These are phyloP conservation scores for Hymenoscyphus occultus DNA, from an alignment of 2,329 filamentous ascomycete species.

Conservation along the genomic window DNA sequence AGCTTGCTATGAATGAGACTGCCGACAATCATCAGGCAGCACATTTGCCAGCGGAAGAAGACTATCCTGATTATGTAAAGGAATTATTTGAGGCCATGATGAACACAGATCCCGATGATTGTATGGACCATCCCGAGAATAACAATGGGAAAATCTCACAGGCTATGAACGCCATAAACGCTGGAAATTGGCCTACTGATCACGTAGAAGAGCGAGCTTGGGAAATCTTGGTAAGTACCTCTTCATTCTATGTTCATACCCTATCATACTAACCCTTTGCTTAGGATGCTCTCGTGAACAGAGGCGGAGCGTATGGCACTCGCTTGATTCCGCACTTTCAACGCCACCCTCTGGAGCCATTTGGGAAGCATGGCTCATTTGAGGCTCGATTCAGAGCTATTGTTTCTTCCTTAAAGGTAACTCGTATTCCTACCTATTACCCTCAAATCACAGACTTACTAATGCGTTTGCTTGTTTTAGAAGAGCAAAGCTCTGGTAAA, in stretches of 20 bases:
- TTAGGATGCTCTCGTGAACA: not conserved
- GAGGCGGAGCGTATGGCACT: not conserved
- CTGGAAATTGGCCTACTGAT: not conserved
- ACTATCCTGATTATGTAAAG: not conserved
- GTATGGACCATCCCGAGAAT: not conserved
- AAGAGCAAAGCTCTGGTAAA: slow-evolving; percentile 30
- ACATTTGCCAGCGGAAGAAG: not conserved
- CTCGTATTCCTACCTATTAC: not conserved
- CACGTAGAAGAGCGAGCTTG: not conserved
- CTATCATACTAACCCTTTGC: not conserved
- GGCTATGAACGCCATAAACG: not conserved
- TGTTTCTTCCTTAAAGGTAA: slow-evolving; percentile 19
- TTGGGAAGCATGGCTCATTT: slow-evolving; percentile 13
- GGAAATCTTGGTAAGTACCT: not conserved
- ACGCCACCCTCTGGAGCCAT: not conserved
- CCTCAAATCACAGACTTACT: not conserved
- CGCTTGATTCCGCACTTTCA: not conserved
- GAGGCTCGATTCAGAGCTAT: slow-evolving; percentile 18
- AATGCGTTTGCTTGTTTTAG: slow-evolving; percentile 12
- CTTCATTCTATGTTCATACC: too few species aligned
- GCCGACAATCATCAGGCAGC: too few species aligned
- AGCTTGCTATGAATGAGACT: too few species aligned
- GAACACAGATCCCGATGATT: not conserved
- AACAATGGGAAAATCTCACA: not conserved
- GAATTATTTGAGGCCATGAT: not conserved